A percentile compares a stretch with the other conserved stretches of the same genome.
Evolutionary conservation across 2,329 filamentous ascomycete species (phyloP).

Genomic region (Capronia epimyces): DNA sequence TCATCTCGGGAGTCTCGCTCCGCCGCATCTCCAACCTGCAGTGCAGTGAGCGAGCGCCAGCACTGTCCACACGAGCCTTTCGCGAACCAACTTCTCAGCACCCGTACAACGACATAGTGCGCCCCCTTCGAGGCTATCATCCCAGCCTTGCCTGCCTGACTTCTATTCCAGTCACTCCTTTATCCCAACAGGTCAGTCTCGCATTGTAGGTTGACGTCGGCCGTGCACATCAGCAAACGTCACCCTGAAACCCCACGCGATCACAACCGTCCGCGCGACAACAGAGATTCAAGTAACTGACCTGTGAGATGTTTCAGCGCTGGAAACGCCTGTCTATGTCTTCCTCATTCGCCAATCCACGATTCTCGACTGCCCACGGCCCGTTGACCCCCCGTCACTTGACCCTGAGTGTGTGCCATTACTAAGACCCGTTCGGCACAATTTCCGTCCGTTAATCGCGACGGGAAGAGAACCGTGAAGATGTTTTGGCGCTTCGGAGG

Average conservation of each 20-base stretch:
- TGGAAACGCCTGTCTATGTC: conserved; percentile 26
- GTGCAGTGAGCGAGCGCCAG: too few relatives aligned
- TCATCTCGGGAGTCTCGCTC: not conserved
- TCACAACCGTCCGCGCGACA: not conserved
- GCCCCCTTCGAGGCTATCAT: not conserved
- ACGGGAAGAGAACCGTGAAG: conserved; percentile 42
- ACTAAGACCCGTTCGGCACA: conserved; percentile 8
- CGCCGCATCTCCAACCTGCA: conserved; percentile 1
- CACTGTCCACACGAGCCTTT: not conserved
- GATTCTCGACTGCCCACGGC: conserved; percentile 23
- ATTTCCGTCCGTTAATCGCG: conserved; percentile 4
- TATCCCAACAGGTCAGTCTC: conserved; percentile 19
- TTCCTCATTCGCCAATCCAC: conserved; percentile 17
- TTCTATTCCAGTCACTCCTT: conserved; percentile 25
- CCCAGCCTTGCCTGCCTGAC: conserved; percentile 8
- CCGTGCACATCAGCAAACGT: not conserved
- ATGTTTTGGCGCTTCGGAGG: conserved; percentile 99
- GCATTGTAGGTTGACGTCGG: not conserved
- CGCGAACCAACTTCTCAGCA: not conserved
- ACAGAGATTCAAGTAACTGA: conserved; percentile 4
- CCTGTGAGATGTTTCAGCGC: conserved; percentile 13
- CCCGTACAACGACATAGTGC: conserved; percentile 9
- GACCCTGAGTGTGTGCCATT: conserved; percentile 14
- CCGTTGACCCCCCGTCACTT: conserved; percentile 8
- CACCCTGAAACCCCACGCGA: not conserved